Conservation (phyloP, 2,329 filamentous ascomycete genomes). For the Claviceps purpurea region DNA sequence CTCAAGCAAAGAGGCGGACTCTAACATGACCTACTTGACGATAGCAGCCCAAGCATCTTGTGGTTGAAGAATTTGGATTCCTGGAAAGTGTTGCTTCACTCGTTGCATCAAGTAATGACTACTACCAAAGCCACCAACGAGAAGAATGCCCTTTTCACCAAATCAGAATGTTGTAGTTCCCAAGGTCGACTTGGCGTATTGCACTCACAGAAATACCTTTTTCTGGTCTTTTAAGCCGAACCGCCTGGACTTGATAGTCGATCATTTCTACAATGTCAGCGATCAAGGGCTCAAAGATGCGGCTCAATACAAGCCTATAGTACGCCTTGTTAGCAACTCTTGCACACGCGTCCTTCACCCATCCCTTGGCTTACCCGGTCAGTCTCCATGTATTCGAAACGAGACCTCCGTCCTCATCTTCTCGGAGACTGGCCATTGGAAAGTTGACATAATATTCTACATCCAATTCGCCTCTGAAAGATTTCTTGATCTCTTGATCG, state of each 20-base stretch:
- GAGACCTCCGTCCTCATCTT: constrained; percentile 7
- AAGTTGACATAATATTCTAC: constrained; percentile 11
- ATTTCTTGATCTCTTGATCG: constrained; percentile 11
- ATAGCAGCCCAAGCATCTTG: constrained; percentile 5
- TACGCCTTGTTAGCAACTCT: not conserved
- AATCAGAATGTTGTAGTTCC: not conserved
- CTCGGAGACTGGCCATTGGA: constrained; percentile 9
- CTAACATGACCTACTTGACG: constrained; percentile 1
- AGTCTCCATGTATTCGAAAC: constrained; percentile 9
- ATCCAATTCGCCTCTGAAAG: constrained; percentile 6
- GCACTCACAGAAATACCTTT: not conserved
- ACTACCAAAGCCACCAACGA: constrained; percentile 5
- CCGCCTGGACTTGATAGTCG: constrained; percentile 8
- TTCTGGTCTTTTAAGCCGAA: not conserved
- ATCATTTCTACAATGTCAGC: constrained; percentile 9
- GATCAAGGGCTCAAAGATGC: constrained; percentile 11
- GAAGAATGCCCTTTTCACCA: constrained; percentile 1
- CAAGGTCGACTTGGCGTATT: not conserved
- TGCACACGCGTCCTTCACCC: not conserved
- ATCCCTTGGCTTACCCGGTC: constrained; percentile 6
- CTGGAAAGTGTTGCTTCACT: not conserved
- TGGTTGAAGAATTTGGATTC: constrained; percentile 1
- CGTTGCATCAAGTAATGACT: not conserved
- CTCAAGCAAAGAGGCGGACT: not conserved
- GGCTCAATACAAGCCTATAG: not conserved